These are phyloP conservation scores for Lepidium campestre DNA, from an alignment of 441 rosid genomes.

Conservation along the genomic window DNA sequence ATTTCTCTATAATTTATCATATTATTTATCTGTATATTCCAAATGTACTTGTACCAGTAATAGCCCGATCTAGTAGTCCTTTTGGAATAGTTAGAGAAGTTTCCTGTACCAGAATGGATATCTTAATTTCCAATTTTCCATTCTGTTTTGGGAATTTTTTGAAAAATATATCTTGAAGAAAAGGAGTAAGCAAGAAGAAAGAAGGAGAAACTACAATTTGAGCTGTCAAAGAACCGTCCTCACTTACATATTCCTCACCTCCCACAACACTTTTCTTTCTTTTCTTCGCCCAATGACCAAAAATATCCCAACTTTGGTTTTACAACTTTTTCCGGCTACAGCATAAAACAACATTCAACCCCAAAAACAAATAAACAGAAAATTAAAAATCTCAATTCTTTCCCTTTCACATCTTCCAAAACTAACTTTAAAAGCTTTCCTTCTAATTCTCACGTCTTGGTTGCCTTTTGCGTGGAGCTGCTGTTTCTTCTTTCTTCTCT, in stretches of 20 bases:
- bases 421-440: background rate
- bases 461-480: slow-evolving; percentile 63
- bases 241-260: slow-evolving; percentile 40
- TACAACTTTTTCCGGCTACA: slow-evolving; percentile 21
- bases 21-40: no score
- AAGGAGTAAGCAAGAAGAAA: background rate
- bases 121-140: no score
- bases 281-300: slow-evolving; percentile 15
- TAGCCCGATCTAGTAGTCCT: no score
- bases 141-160: no score
- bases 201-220: slow-evolving; percentile 6
- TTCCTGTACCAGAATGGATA: no score
- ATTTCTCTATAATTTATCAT: no score
- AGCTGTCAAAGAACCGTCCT: slow-evolving; percentile 11
- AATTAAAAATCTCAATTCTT: background rate
- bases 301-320: slow-evolving; percentile 8
- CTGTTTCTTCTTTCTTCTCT: slow-evolving; percentile 45
- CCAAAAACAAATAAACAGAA: slow-evolving; percentile 18
- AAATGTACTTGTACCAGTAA: no score
- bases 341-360: slow-evolving; percentile 25
- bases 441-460: slow-evolving; percentile 58
- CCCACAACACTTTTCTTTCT: background rate
- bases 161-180: no score
- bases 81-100: no score
- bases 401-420: slow-evolving; percentile 10